These are phyloP conservation scores for Diphasiastrum complanatum DNA, from an alignment of 83 land plant species.

Conservation along the genomic window DNA sequence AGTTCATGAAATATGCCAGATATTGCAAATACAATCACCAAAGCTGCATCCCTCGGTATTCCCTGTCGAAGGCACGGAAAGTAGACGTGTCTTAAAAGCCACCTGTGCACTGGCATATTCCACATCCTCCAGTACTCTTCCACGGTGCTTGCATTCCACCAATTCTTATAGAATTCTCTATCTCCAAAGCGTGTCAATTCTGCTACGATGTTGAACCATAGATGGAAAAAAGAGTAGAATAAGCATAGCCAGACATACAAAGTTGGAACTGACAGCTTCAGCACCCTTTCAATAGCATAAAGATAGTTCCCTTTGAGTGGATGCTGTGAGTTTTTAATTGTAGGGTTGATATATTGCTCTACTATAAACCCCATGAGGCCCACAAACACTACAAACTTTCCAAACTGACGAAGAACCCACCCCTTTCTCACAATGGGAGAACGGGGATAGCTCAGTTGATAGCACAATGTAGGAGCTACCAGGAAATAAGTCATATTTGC, in stretches of 20 bases:
- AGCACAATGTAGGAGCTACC: slow-evolving; percentile 77
- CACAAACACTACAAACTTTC: slow-evolving; percentile 72
- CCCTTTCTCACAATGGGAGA: slow-evolving; percentile 61
- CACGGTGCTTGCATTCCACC: slow-evolving; percentile 98
- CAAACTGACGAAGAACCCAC: slow-evolving; percentile 76
- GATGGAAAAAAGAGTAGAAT: slow-evolving; percentile 91
- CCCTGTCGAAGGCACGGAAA: slow-evolving; percentile 78
- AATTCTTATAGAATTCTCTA: slow-evolving; percentile 95
- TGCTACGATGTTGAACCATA: slow-evolving; percentile 92
- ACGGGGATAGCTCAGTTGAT: slow-evolving; percentile 76
- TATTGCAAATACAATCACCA: slow-evolving; percentile 21
- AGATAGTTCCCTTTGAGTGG: slow-evolving; percentile 87
- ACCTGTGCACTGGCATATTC: slow-evolving; percentile 99
- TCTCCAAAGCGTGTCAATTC: slow-evolving; percentile 91
- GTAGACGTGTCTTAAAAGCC: slow-evolving; percentile 95
- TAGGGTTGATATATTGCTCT: slow-evolving; percentile 97
- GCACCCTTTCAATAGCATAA: slow-evolving; percentile 80
- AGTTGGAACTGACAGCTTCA: slow-evolving; percentile 91
- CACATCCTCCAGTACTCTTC: slow-evolving; percentile 99
- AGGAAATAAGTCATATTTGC: slow-evolving; percentile 66
- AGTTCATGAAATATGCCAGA: slow-evolving; percentile 35
- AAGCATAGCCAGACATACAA: slow-evolving; percentile 97
- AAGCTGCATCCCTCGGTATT: slow-evolving; percentile 42
- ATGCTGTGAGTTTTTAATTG: slow-evolving; percentile 82
- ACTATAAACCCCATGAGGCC: slow-evolving; percentile 96